Evolutionary conservation across 1,284 basidiomycete genomes (phyloP).

Genomic region (Sphagnurus paluster): DNA sequence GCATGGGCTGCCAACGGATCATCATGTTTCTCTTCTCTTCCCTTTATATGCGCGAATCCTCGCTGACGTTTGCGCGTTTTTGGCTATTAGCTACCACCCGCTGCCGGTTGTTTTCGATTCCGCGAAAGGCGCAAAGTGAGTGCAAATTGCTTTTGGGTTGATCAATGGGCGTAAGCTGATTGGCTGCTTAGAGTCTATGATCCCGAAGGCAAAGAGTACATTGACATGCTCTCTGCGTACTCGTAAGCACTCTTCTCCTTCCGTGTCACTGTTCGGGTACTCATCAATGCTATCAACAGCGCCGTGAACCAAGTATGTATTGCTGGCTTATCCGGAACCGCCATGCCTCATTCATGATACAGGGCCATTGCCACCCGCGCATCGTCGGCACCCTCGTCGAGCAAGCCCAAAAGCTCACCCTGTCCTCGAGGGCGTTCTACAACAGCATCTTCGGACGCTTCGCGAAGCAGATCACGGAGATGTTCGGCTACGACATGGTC

Average conservation of each 20-base stretch:
- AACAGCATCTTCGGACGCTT: conserved; percentile 90
- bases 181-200: conserved; percentile 81
- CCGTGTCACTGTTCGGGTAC: conserved; percentile 3
- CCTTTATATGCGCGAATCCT: conserved; percentile 16
- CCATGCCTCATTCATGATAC: conserved; percentile 9
- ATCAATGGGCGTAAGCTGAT: conserved; percentile 12
- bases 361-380: conserved; percentile 95
- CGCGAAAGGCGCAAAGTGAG: conserved; percentile 86
- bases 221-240: conserved; percentile 97
- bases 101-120: conserved; percentile 93
- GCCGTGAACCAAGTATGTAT: conserved; percentile 82
- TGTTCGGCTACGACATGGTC: conserved; percentile 93
- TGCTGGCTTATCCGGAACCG: not conserved
- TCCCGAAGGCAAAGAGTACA: conserved; percentile 90
- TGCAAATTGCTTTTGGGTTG: conserved; percentile 35
- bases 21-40: conserved; percentile 16
- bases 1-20: too few relatives aligned
- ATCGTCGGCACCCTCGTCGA: conserved; percentile 82
- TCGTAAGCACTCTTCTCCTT: conserved; percentile 60
- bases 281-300: conserved; percentile 36
- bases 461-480: conserved; percentile 81
- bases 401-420: conserved; percentile 89
- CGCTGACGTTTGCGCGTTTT: conserved; percentile 34
- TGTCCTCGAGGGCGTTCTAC: conserved; percentile 97
- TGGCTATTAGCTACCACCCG: conserved; percentile 86